Percentiles rank a stretch among this genome's conserved stretches.
These are phyloP conservation scores for Hyparrhenia diplandra DNA, from an alignment of 176 grass and related monocot species.

Conservation along the genomic window DNA sequence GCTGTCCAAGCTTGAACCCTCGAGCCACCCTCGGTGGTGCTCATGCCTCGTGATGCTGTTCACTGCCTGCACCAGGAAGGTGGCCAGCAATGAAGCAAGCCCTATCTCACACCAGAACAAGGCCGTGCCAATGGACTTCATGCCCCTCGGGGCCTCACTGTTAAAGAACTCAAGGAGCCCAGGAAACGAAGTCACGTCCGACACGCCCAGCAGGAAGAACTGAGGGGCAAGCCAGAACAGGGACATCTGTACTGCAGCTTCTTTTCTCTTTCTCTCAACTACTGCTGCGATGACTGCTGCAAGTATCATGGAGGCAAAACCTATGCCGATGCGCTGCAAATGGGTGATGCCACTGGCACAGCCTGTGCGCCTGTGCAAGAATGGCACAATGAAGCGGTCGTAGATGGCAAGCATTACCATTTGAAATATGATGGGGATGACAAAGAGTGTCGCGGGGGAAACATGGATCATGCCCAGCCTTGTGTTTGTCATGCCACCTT, in stretches of 20 bases:
- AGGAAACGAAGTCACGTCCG: slow-evolving; percentile 54
- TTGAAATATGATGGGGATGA: slow-evolving; percentile 49
- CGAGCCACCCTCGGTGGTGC: slow-evolving; percentile 49
- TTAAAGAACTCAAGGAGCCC: slow-evolving; percentile 79
- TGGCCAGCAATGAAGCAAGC: slow-evolving; percentile 42
- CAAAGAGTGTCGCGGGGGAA: slow-evolving; percentile 48
- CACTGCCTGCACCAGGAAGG: slow-evolving; percentile 39
- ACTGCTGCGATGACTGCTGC: slow-evolving; percentile 31
- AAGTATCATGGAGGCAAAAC: slow-evolving; percentile 23
- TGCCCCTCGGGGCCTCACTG: slow-evolving; percentile 35
- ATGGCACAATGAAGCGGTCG: slow-evolving; percentile 33
- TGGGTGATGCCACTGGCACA: slow-evolving; percentile 38
- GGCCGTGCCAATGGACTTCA: slow-evolving; percentile 61
- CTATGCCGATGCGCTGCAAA: slow-evolving; percentile 40
- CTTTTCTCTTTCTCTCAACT: slow-evolving; percentile 40
- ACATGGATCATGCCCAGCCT: slow-evolving; percentile 43
- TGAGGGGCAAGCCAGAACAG: slow-evolving; percentile 52
- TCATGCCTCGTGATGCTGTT: slow-evolving; percentile 39
- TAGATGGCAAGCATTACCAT: slow-evolving; percentile 52
- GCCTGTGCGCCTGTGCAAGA: slow-evolving; percentile 37
- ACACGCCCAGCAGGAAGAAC: slow-evolving; percentile 51
- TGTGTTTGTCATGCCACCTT: slow-evolving; percentile 60
- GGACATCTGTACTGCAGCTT: slow-evolving; percentile 40
- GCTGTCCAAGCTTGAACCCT: slow-evolving; percentile 48
- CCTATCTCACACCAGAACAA: slow-evolving; percentile 60